phyloP scores from a whole-genome alignment of 495 filamentous ascomycete species.

The Hypoxylon subgilvum region DNA sequence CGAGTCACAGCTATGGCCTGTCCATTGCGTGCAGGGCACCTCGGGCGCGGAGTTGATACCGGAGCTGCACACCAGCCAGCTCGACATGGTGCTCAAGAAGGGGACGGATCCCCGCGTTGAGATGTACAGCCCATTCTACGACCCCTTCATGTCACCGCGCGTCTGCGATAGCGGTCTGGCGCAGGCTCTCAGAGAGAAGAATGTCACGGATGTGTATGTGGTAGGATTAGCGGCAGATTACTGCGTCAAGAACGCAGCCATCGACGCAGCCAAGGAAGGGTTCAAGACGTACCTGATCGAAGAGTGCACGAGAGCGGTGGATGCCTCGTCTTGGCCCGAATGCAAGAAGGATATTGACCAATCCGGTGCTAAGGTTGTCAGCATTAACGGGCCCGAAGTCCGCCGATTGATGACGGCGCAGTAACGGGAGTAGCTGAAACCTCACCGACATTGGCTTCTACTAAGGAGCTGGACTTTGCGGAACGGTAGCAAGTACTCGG shows the following conservation, averaged over 20 bases:
- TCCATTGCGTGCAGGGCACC: constrained; percentile 81
- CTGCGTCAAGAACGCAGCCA: constrained; percentile 81
- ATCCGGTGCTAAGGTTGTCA: constrained; percentile 54
- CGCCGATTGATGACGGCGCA: constrained; percentile 35
- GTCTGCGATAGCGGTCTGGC: constrained; percentile 67
- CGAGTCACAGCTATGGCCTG: constrained; percentile 80
- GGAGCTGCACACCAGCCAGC: constrained; percentile 66
- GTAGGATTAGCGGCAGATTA: constrained; percentile 88
- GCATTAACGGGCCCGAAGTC: constrained; percentile 51
- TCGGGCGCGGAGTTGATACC: constrained; percentile 75
- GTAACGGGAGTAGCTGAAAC: constrained; percentile 2
- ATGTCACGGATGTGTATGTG: constrained; percentile 78
- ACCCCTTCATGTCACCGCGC: constrained; percentile 63
- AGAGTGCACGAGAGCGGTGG: constrained; percentile 78
- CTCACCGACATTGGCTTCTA: background rate
- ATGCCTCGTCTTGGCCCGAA: constrained; percentile 61
- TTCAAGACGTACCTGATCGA: constrained; percentile 78
- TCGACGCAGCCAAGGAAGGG: constrained; percentile 77
- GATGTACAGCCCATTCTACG: constrained; percentile 90
- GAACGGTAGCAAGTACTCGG: too few species aligned
- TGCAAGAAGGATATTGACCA: constrained; percentile 62
- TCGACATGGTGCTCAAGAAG: constrained; percentile 76
- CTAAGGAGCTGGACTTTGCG: background rate
- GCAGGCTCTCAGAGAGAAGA: constrained; percentile 57
- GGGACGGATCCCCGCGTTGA: constrained; percentile 75